These are phyloP conservation scores for Talaromyces sp. DNA, from an alignment of 2,329 filamentous ascomycete species.

Conservation along the genomic window DNA sequence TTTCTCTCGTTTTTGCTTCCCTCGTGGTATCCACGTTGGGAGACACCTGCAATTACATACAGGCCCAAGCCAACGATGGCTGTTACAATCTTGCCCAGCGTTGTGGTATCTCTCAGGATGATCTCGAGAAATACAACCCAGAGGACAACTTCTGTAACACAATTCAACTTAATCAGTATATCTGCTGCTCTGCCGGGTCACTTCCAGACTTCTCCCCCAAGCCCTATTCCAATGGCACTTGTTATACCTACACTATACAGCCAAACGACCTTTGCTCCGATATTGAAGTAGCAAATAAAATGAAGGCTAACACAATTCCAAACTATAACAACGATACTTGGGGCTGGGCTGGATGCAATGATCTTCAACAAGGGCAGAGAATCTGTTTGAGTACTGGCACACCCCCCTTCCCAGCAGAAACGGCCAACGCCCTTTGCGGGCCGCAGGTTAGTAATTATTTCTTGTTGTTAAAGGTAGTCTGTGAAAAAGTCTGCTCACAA, in stretches of 20 bases:
- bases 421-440: constrained; percentile 40
- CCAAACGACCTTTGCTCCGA: constrained; percentile 24
- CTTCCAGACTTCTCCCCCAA: constrained; percentile 22
- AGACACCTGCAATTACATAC: background rate
- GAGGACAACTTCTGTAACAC: constrained; percentile 11
- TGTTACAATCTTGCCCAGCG: constrained; percentile 9
- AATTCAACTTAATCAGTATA: constrained; percentile 20
- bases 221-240: constrained; percentile 27
- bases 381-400: constrained; percentile 29
- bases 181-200: constrained; percentile 15
- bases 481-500: background rate
- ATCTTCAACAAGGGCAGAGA: constrained; percentile 16
- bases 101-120: constrained; percentile 11
- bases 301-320: constrained; percentile 28
- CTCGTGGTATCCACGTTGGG: background rate
- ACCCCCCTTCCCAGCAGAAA: constrained; percentile 36
- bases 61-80: constrained; percentile 1
- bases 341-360: constrained; percentile 38
- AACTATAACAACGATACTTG: constrained; percentile 37
- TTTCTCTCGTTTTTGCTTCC: background rate
- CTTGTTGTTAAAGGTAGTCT: background rate
- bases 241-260: constrained; percentile 26
- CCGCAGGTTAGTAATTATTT: constrained; percentile 25
- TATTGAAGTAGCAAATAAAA: constrained; percentile 21
- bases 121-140: constrained; percentile 11